Conservation (phyloP, 139 green algal genomes). For the Eudorina sp. region DNA sequence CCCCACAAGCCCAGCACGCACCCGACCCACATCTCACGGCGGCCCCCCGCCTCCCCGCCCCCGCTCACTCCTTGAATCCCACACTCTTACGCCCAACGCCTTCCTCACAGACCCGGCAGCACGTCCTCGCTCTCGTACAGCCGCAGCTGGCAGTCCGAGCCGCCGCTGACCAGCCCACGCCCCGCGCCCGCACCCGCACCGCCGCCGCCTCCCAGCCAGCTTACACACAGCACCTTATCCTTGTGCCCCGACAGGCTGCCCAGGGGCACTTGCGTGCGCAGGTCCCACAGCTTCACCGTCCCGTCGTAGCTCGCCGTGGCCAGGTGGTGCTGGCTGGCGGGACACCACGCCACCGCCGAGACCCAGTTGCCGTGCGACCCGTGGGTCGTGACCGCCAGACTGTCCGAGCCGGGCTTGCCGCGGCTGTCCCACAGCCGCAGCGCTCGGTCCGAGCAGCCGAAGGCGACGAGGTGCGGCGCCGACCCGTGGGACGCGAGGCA, state of each 20-base stretch:
- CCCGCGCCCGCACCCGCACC: background rate
- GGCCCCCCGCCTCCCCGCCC: background rate
- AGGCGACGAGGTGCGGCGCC: slow-evolving; percentile 70
- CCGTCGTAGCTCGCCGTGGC: slow-evolving; percentile 70
- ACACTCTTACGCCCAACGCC: background rate
- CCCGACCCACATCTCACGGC: background rate
- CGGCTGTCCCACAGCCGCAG: slow-evolving; percentile 87
- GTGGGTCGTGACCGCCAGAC: slow-evolving; percentile 59
- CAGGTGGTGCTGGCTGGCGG: slow-evolving; percentile 75
- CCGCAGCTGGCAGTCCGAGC: slow-evolving; percentile 71
- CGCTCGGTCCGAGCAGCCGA: slow-evolving; percentile 77
- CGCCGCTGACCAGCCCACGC: slow-evolving; percentile 59
- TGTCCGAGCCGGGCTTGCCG: slow-evolving; percentile 50
- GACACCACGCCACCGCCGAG: slow-evolving; percentile 74
- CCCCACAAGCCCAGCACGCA: too few species aligned
- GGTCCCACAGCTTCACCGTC: slow-evolving; percentile 77
- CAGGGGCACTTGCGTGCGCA: slow-evolving; percentile 72
- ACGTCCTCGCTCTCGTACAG: slow-evolving; percentile 43
- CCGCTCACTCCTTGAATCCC: background rate
- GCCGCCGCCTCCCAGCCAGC: slow-evolving; percentile 48
- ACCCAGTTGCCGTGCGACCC: slow-evolving; percentile 83
- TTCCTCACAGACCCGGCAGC: background rate
- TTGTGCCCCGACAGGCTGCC: slow-evolving; percentile 63
- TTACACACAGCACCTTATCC: slow-evolving; percentile 72
- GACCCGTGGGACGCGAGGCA: background rate